Percentiles rank a stretch among this genome's conserved stretches.
Evolutionary conservation across 2,329 filamentous ascomycete genomes (phyloP).

Genomic region (Aspergillus clavatus): DNA sequence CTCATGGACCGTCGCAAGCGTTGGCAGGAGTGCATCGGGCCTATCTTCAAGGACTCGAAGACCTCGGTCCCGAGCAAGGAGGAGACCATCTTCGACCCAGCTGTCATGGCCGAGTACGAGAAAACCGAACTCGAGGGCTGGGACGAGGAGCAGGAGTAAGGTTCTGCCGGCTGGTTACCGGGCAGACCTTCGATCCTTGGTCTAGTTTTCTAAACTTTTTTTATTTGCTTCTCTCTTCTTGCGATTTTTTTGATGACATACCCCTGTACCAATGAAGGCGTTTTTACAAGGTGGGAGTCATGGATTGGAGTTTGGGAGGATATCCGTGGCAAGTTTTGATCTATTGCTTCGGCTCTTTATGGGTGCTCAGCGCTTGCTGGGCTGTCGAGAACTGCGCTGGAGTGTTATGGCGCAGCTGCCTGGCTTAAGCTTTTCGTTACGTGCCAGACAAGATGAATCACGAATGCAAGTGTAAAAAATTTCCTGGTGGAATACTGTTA

Average conservation of each 20-base stretch:
- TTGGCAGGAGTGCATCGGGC: conserved; percentile 87
- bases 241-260: conserved; percentile 3
- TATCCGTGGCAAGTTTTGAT: no score
- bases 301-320: neutral
- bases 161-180: neutral
- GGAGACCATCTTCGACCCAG: conserved; percentile 71
- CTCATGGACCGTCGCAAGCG: conserved; percentile 86
- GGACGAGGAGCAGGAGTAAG: conserved; percentile 70
- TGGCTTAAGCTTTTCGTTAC: neutral
- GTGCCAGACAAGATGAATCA: neutral
- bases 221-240: conserved; percentile 4
- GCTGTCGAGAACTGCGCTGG: neutral
- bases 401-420: no score
- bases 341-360: no score
- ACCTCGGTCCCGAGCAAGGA: conserved; percentile 64
- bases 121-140: conserved; percentile 73
- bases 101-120: conserved; percentile 67
- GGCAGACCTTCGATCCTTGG: conserved; percentile 3
- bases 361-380: neutral
- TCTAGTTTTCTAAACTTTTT: conserved; percentile 3
- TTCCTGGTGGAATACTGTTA: neutral
- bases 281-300: neutral
- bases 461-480: neutral
- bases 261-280: neutral
- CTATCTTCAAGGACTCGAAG: conserved; percentile 81